Evolutionary conservation across 352 stramenopile species (phyloP).

Genomic region (Phytophthora quininea): DNA sequence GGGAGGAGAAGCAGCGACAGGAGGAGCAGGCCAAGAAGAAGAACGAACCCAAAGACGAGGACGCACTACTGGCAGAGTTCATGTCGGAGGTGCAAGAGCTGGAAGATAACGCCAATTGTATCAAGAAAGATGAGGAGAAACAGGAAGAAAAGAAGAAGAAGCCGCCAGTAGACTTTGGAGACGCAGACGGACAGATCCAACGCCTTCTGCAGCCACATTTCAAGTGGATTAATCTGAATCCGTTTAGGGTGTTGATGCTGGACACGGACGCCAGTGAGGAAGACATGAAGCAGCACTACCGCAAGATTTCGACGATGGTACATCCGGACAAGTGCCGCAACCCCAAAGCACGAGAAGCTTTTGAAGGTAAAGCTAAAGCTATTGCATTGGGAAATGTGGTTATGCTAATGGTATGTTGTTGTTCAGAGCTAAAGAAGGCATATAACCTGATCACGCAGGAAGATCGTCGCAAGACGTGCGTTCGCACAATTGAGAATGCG

Average conservation of each 20-base stretch:
- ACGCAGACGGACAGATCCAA: conserved; percentile 62
- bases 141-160: conserved; percentile 49
- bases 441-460: conserved; percentile 87
- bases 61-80: conserved; percentile 76
- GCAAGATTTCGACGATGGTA: conserved; percentile 90
- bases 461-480: conserved; percentile 81
- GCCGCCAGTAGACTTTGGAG: conserved; percentile 71
- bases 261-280: conserved; percentile 85
- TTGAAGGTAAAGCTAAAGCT: conserved; percentile 64
- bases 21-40: conserved; percentile 26
- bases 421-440: conserved; percentile 83
- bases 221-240: conserved; percentile 91
- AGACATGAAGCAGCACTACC: conserved; percentile 92
- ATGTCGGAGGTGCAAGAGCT: conserved; percentile 88
- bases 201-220: conserved; percentile 75
- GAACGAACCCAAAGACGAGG: conserved; percentile 48
- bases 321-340: conserved; percentile 87
- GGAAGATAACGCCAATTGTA: conserved; percentile 74
- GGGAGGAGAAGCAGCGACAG: conserved; percentile 10
- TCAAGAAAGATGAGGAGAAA: conserved; percentile 65
- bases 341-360: conserved; percentile 78
- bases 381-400: not conserved
- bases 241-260: conserved; percentile 89
- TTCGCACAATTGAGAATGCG: conserved; percentile 82
- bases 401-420: conserved; percentile 2